Evolutionary conservation across 2,329 filamentous ascomycete species (phyloP), one percentile per base, ranked within the genome.

Genomic region (Colletotrichum spinosum): DNA sequence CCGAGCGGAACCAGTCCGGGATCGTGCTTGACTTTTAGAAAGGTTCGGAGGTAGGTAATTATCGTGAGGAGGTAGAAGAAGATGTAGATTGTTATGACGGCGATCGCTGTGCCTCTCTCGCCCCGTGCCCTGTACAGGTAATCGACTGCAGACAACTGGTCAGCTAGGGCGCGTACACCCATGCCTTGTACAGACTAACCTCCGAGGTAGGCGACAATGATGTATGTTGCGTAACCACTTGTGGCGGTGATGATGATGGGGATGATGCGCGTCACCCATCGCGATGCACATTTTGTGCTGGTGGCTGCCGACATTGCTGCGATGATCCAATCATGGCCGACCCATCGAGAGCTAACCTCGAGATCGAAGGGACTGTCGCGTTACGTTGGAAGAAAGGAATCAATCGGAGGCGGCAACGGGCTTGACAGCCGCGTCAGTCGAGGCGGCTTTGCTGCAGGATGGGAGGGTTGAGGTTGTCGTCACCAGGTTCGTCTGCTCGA

Each of bases 1-100:
- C 86, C 88, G 38, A 91, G 85, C 0, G 92, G 90, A 0, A 94
- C 84, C 58, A 93, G 86, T 4, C 93, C 94, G 0, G 94, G 91
- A 69, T 94, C 86, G 70, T 82, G 82, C 64, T 88, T 84, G 55
- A 97, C 89, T 39, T 87, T 85, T 68, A 88, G 79, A 46, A 94
- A 77, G 9, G 94, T 85, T 68, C 94, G 90, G 17, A 91, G 73
- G 77, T 97, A 97, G 17, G 90, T 84, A 38, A 82, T 72, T 33
- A 90, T 73, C 72, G 93, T 86, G 37, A 91, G 82, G 13, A 92
- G 70, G 49, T 97, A 81, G 58, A 97, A 82, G 57, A 94, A 56
- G 72, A 91, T 91, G 78, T 92, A 94, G 33, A 94, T 77, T 35
- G 88, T 85, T 49, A 97, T 81, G 60, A 97, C 86, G 11, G 86